These are phyloP conservation scores for Candida insectalens DNA, from an alignment of 805 yeast genomes.

Conservation along the genomic window DNA sequence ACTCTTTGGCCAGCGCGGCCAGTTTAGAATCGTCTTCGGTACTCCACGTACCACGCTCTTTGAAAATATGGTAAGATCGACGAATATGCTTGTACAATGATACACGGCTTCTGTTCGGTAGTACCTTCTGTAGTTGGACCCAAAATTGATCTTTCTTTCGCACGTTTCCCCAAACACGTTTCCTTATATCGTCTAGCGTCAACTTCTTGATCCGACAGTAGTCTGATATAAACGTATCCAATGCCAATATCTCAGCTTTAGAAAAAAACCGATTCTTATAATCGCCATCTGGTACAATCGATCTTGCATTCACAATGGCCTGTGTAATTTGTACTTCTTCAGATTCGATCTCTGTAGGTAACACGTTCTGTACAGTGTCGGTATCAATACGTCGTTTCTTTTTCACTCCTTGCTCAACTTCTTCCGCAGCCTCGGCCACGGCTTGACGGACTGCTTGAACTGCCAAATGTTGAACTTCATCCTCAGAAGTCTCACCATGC, in stretches of 20 bases:
- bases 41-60: slow-evolving; percentile 86
- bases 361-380: not conserved
- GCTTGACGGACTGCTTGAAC: slow-evolving; percentile 20
- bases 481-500: slow-evolving; percentile 10
- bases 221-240: slow-evolving; percentile 62
- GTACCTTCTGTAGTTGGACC: slow-evolving; percentile 69
- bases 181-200: slow-evolving; percentile 62
- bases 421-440: slow-evolving; percentile 7
- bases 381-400: not conserved
- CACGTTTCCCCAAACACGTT: slow-evolving; percentile 79
- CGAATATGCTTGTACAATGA: slow-evolving; percentile 89
- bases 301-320: slow-evolving; percentile 35
- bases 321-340: slow-evolving; percentile 25
- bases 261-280: slow-evolving; percentile 34
- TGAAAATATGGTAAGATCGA: slow-evolving; percentile 79
- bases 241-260: slow-evolving; percentile 55
- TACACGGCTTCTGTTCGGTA: slow-evolving; percentile 82
- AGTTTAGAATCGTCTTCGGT: slow-evolving; percentile 67
- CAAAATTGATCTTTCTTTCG: slow-evolving; percentile 84
- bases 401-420: not conserved
- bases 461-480: slow-evolving; percentile 22
- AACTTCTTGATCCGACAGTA: slow-evolving; percentile 57
- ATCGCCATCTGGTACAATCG: slow-evolving; percentile 15
- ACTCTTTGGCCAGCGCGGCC: slow-evolving; percentile 49
- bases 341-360: not conserved